Evolutionary conservation across 495 filamentous ascomycete species (phyloP).

Genomic region (Penicillium antarcticum): DNA sequence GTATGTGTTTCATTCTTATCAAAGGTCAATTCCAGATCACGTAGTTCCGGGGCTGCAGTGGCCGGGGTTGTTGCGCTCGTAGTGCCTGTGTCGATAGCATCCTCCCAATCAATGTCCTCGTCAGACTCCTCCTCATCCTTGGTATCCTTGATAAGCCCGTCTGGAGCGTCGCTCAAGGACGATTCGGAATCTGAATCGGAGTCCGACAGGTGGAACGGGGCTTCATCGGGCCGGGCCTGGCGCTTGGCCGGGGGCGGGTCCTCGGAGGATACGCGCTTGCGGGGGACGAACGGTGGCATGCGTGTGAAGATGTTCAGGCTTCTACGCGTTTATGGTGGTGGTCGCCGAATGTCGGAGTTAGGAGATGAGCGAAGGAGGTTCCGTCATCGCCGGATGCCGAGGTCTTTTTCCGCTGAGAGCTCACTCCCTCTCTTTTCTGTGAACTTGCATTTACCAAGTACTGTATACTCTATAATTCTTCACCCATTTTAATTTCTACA

Average conservation of each 20-base stretch:
- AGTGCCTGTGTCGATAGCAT: constrained; percentile 58
- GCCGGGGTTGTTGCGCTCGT: constrained; percentile 26
- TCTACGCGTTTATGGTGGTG: no score
- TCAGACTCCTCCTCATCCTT: constrained; percentile 45
- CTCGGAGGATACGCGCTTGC: constrained; percentile 50
- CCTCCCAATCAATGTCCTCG: constrained; percentile 79
- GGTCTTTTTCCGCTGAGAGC: neutral
- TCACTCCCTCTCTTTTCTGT: constrained; percentile 1
- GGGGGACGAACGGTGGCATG: constrained; percentile 54
- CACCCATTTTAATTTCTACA: neutral
- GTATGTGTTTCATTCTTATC: constrained; percentile 55
- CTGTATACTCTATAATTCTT: neutral
- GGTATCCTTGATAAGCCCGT: constrained; percentile 13
- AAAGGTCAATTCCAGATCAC: constrained; percentile 75
- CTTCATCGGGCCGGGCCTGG: constrained; percentile 23
- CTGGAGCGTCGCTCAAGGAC: constrained; percentile 59
- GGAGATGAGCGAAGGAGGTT: constrained; percentile 10
- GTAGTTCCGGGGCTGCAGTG: constrained; percentile 28
- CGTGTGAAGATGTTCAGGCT: constrained; percentile 6
- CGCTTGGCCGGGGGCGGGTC: constrained; percentile 69
- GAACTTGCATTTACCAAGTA: neutral
- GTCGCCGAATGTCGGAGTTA: constrained; percentile 11
- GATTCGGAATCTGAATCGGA: constrained; percentile 55
- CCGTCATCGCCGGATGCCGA: constrained; percentile 22
- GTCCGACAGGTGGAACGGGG: constrained; percentile 8